Percentiles rank a stretch among this genome's conserved stretches.
Conservation (phyloP, 2,329 filamentous ascomycete species). For the Aphanocladium album region DNA sequence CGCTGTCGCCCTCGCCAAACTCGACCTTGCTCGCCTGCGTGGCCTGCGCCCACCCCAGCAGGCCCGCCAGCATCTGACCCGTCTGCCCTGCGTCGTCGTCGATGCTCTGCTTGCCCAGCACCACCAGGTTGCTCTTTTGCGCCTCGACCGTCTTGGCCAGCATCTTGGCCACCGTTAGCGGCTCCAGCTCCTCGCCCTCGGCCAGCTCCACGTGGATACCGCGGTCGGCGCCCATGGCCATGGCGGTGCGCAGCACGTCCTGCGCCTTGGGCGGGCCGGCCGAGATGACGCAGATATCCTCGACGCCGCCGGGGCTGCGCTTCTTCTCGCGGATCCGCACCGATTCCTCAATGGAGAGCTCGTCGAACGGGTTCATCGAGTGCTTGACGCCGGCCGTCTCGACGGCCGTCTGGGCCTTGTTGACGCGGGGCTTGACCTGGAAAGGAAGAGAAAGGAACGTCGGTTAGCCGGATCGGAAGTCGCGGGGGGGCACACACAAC, state of each 20-base stretch:
- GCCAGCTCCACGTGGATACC: conserved; percentile 79
- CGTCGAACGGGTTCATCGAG: conserved; percentile 98
- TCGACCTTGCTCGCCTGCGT: conserved; percentile 85
- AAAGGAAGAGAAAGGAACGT: background rate
- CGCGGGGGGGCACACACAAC: background rate
- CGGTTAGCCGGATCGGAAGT: background rate
- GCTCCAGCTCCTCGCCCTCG: conserved; percentile 75
- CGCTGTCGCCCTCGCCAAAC: conserved; percentile 63
- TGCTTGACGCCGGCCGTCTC: conserved; percentile 93
- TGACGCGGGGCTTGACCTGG: conserved; percentile 64
- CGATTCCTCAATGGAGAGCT: conserved; percentile 94
- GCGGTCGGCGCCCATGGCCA: conserved; percentile 98
- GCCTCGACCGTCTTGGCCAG: conserved; percentile 72
- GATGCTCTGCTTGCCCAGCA: conserved; percentile 96
- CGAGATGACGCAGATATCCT: conserved; percentile 86
- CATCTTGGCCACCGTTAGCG: conserved; percentile 87
- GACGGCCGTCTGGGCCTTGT: conserved; percentile 75
- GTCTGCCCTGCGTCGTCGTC: conserved; percentile 96
- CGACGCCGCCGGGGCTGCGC: conserved; percentile 64
- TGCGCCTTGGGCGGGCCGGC: conserved; percentile 83
- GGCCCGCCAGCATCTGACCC: conserved; percentile 92
- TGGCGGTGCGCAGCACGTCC: conserved; percentile 88
- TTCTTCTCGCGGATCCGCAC: conserved; percentile 90
- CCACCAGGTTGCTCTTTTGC: conserved; percentile 85
- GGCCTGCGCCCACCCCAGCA: conserved; percentile 90